Conservation (phyloP, 1,284 basidiomycete species). For the Rhodofomes roseus region DNA sequence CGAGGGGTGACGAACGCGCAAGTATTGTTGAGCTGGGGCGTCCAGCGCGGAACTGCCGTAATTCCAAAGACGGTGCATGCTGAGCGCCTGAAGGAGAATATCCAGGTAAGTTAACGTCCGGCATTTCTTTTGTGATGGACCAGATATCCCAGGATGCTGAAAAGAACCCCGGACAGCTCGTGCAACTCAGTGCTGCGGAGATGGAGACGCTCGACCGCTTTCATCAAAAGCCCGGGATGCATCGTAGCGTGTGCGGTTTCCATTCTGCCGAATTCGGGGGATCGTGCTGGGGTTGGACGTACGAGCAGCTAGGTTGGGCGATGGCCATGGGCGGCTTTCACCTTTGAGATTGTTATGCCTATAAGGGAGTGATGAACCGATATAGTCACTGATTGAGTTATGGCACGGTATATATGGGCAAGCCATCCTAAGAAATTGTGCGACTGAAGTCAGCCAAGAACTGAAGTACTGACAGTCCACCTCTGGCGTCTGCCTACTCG, state of each 20-base stretch:
- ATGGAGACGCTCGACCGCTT: not conserved
- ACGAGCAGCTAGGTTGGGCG: conserved; percentile 42
- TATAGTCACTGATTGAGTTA: not conserved
- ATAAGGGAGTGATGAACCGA: not conserved
- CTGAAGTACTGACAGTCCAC: conserved; percentile 86
- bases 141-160: not conserved
- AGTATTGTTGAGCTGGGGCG: not conserved
- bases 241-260: not conserved
- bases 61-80: not conserved
- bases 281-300: conserved; percentile 21
- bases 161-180: not conserved
- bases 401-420: not conserved
- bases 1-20: not conserved
- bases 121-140: not conserved
- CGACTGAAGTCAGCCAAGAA: not conserved
- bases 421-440: not conserved
- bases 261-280: not conserved
- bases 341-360: not conserved
- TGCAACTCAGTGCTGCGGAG: not conserved
- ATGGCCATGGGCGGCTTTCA: conserved; percentile 22
- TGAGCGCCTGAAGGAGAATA: not conserved
- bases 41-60: not conserved
- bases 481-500: conserved; percentile 82
- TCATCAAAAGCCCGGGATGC: not conserved
- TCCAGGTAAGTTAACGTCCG: not conserved